phyloP scores from a whole-genome alignment of 2,329 filamentous ascomycete genomes.

The Chrysoporthe cubensis region DNA sequence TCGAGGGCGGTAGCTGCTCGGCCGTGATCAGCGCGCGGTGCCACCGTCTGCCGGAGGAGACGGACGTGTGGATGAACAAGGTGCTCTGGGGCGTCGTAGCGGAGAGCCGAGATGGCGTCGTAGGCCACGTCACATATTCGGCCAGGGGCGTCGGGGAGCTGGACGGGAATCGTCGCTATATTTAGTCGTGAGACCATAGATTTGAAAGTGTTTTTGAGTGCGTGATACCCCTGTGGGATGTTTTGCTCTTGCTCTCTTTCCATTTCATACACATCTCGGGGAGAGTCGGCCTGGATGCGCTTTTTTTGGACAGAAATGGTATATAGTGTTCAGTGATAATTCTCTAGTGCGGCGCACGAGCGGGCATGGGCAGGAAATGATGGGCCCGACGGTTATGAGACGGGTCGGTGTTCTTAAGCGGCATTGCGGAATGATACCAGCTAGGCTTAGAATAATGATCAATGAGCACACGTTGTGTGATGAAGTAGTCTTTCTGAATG shows the following conservation, averaged over 20 bases:
- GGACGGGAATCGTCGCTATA: slow-evolving; percentile 44
- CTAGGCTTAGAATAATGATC: slow-evolving; percentile 9
- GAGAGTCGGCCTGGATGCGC: neutral
- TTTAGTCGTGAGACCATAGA: slow-evolving; percentile 31
- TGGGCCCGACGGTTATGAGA: neutral
- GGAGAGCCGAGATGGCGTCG: slow-evolving; percentile 40
- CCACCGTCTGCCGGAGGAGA: slow-evolving; percentile 42
- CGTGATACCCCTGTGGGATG: neutral
- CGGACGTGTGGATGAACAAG: slow-evolving; percentile 41
- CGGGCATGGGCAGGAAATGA: neutral
- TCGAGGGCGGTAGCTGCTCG: slow-evolving; percentile 53
- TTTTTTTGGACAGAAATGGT: slow-evolving; percentile 14
- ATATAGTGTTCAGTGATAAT: neutral
- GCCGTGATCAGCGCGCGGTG: slow-evolving; percentile 56
- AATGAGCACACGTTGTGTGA: slow-evolving; percentile 1
- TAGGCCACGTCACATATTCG: slow-evolving; percentile 51
- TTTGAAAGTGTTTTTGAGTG: neutral
- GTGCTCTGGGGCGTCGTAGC: slow-evolving; percentile 53
- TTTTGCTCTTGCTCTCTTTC: slow-evolving; percentile 13
- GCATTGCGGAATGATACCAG: slow-evolving; percentile 14
- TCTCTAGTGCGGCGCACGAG: slow-evolving; percentile 7
- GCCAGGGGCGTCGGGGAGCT: slow-evolving; percentile 40
- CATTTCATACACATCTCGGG: too few relatives aligned
- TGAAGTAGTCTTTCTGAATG: slow-evolving; percentile 1
- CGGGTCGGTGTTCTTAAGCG: neutral